These are phyloP conservation scores for Colletotrichum neosansevieriae DNA, from an alignment of 2,329 filamentous ascomycete species.

Conservation along the genomic window DNA sequence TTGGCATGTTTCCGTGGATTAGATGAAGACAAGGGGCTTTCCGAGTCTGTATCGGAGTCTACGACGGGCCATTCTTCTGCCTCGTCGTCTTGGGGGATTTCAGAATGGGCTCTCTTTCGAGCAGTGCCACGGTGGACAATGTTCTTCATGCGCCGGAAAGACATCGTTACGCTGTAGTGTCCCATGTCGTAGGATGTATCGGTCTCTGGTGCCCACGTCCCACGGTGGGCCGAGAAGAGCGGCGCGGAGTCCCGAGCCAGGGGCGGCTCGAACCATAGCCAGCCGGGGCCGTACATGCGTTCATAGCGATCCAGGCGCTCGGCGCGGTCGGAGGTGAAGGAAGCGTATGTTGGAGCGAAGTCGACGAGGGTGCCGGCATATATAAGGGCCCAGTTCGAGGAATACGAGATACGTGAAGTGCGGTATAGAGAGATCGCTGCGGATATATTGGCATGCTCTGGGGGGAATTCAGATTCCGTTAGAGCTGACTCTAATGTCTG, in stretches of 20 bases:
- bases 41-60: neutral
- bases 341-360: conserved; percentile 51
- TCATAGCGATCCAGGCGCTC: conserved; percentile 55
- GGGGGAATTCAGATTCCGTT: conserved; percentile 48
- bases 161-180: conserved; percentile 47
- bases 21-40: neutral
- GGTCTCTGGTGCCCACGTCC: conserved; percentile 45
- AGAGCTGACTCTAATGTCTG: conserved; percentile 49
- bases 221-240: conserved; percentile 47
- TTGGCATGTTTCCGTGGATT: no score
- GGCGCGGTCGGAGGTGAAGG: conserved; percentile 53
- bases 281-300: conserved; percentile 52
- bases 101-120: neutral
- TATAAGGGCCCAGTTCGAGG: conserved; percentile 54
- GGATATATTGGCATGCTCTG: conserved; percentile 55
- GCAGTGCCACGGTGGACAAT: neutral
- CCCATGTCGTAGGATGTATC: conserved; percentile 47
- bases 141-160: conserved; percentile 43
- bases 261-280: conserved; percentile 61
- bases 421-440: conserved; percentile 57
- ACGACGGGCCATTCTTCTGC: conserved; percentile 19
- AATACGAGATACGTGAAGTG: conserved; percentile 54
- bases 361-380: conserved; percentile 58
- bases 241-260: conserved; percentile 45
- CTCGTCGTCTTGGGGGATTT: neutral